Percentiles rank a stretch among this genome's conserved stretches.
phyloP scores from a whole-genome alignment of 805 yeast species.

The Scheffersomyces ergatensis region DNA sequence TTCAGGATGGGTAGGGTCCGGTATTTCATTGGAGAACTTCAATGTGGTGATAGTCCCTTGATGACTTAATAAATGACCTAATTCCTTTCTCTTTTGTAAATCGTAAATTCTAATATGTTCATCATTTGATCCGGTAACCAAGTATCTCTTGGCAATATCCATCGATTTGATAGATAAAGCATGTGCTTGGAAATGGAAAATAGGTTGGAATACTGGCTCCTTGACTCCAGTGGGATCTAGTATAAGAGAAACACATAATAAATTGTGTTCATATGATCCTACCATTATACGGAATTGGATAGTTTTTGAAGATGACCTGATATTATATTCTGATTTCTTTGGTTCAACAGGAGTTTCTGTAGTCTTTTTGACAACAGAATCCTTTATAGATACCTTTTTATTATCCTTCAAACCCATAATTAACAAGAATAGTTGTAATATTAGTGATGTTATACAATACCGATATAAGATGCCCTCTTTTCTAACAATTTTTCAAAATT shows the following conservation, averaged over 20 bases:
- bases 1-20: slow-evolving; percentile 12
- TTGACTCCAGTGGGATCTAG: slow-evolving; percentile 37
- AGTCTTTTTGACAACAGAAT: no score
- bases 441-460: no score
- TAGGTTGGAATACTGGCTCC: slow-evolving; percentile 78
- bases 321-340: not conserved
- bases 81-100: slow-evolving; percentile 86
- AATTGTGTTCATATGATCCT: slow-evolving; percentile 94
- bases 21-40: slow-evolving; percentile 59
- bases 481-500: no score
- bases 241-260: slow-evolving; percentile 78
- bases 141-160: slow-evolving; percentile 77
- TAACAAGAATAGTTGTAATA: no score
- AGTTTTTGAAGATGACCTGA: not conserved
- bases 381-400: no score
- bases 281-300: slow-evolving; percentile 75
- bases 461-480: no score
- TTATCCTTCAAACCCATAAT: slow-evolving; percentile 2
- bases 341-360: no score
- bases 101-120: slow-evolving; percentile 95
- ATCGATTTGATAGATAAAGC: slow-evolving; percentile 81
- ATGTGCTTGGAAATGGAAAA: slow-evolving; percentile 96
- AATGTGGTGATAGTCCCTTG: slow-evolving; percentile 83
- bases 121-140: slow-evolving; percentile 93
- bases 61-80: slow-evolving; percentile 87